Conservation (phyloP, 371 early-diverging fungal species). For the Saksenaea oblongispora region DNA sequence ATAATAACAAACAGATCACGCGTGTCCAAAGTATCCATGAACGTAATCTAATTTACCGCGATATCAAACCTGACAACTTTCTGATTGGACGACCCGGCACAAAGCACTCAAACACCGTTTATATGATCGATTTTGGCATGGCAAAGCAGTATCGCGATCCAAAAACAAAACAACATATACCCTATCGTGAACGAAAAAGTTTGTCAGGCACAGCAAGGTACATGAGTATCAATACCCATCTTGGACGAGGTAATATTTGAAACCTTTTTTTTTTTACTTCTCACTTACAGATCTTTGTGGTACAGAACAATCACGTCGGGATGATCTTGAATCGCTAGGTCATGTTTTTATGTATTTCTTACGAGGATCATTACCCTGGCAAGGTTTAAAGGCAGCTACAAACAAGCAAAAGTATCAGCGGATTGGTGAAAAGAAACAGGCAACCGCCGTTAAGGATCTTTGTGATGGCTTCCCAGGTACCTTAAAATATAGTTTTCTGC, state of each 20-base stretch:
- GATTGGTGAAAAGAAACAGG: conserved; percentile 91
- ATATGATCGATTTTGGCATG: conserved; percentile 94
- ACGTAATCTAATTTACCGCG: conserved; percentile 95
- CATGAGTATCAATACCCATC: conserved; percentile 95
- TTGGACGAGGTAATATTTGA: conserved; percentile 64
- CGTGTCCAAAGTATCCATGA: conserved; percentile 85
- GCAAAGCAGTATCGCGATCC: conserved; percentile 90
- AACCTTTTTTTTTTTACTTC: neutral
- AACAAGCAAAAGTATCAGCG: conserved; percentile 95
- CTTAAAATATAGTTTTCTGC: neutral
- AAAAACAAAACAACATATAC: conserved; percentile 88
- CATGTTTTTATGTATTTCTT: conserved; percentile 96
- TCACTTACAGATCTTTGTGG: neutral
- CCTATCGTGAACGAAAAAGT: conserved; percentile 85
- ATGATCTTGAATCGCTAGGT: conserved; percentile 95
- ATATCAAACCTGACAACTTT: conserved; percentile 99
- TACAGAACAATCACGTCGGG: conserved; percentile 90
- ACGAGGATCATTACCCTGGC: conserved; percentile 94
- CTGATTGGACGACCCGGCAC: conserved; percentile 78
- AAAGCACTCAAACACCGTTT: conserved; percentile 59
- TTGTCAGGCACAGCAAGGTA: conserved; percentile 96
- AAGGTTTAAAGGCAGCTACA: conserved; percentile 89
- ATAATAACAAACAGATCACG: conserved; percentile 2
- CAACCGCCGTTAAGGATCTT: conserved; percentile 74
- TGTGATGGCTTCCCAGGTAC: conserved; percentile 79